phyloP scores from a whole-genome alignment of 2,329 filamentous ascomycete species.

The Pseudogymnoascus sp. region DNA sequence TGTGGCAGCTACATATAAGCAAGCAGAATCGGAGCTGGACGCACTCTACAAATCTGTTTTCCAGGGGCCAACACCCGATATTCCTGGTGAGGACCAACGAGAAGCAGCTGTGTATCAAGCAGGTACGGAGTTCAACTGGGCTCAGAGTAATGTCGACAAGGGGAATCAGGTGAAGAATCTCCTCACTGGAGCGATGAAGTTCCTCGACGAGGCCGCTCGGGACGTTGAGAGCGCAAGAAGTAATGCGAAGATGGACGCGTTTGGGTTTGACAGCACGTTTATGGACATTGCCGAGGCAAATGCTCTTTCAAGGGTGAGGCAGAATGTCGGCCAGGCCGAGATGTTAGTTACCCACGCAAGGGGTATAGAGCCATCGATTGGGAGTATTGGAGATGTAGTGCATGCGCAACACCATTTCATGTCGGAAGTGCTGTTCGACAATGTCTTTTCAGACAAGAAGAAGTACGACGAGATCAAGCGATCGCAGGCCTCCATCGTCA shows the following conservation, averaged over 20 bases:
- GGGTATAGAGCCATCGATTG: slow-evolving; percentile 32
- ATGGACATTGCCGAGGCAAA: slow-evolving; percentile 47
- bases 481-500: slow-evolving; percentile 31
- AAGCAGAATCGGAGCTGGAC: slow-evolving; percentile 41
- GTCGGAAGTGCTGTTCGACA: slow-evolving; percentile 47
- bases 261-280: slow-evolving; percentile 38
- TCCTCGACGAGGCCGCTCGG: slow-evolving; percentile 29
- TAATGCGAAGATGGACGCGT: slow-evolving; percentile 39
- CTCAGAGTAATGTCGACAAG: slow-evolving; percentile 29
- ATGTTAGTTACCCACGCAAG: slow-evolving; percentile 35
- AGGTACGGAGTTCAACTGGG: slow-evolving; percentile 31
- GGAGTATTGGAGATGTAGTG: slow-evolving; percentile 31
- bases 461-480: slow-evolving; percentile 45
- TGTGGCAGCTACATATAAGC: slow-evolving; percentile 29
- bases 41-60: slow-evolving; percentile 47
- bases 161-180: slow-evolving; percentile 35
- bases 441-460: slow-evolving; percentile 43
- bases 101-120: slow-evolving; percentile 33
- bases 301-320: slow-evolving; percentile 41
- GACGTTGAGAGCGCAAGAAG: slow-evolving; percentile 36
- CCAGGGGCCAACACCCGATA: slow-evolving; percentile 41
- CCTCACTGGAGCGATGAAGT: slow-evolving; percentile 33
- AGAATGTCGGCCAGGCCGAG: slow-evolving; percentile 33
- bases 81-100: slow-evolving; percentile 44
- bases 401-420: slow-evolving; percentile 40